Conservation (phyloP, 371 early-diverging fungal species). For the Furculomyces boomerangus region DNA sequence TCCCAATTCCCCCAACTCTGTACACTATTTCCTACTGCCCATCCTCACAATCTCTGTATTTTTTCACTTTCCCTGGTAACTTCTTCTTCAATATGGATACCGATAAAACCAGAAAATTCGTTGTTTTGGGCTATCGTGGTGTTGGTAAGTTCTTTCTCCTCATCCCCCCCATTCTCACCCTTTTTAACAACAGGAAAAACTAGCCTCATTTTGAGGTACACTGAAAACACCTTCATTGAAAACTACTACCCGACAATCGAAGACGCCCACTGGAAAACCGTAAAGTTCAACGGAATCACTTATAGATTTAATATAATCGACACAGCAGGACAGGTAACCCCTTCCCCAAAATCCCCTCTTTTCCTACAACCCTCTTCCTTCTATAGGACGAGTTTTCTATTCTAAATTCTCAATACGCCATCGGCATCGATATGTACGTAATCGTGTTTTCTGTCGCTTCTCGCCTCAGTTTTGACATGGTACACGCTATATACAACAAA, state of each 20-base stretch:
- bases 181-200: conserved; percentile 69
- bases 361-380: background rate
- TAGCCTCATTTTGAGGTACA: conserved; percentile 81
- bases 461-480: conserved; percentile 72
- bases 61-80: background rate
- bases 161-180: conserved; percentile 75
- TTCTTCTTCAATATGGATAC: conserved; percentile 1
- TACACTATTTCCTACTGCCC: too few relatives aligned
- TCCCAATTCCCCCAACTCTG: too few relatives aligned
- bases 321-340: conserved; percentile 81
- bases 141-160: conserved; percentile 66
- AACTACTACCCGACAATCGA: conserved; percentile 92
- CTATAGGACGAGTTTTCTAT: conserved; percentile 83
- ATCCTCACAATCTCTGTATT: background rate
- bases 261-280: conserved; percentile 70
- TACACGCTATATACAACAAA: conserved; percentile 80
- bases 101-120: conserved; percentile 33
- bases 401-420: conserved; percentile 69
- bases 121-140: conserved; percentile 63
- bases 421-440: conserved; percentile 85
- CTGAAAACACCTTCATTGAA: conserved; percentile 80
- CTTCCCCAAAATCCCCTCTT: background rate
- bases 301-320: conserved; percentile 83
- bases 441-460: conserved; percentile 86
- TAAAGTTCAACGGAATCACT: conserved; percentile 64